Conservation (phyloP, 495 filamentous ascomycete genomes). For the Tirmania nivea region DNA sequence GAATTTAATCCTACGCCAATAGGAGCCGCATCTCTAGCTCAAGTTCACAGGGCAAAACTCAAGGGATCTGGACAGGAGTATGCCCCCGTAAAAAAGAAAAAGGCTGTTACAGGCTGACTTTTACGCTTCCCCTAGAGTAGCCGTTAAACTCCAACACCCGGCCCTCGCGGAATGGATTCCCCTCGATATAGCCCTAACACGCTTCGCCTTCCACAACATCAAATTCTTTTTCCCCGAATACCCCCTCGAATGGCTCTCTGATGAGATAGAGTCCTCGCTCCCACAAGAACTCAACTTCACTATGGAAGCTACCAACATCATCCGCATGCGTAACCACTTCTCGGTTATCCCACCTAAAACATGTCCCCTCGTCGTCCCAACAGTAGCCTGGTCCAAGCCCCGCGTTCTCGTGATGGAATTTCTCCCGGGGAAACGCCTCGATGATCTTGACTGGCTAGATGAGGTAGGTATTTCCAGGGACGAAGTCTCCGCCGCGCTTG, state of each 20-base stretch:
- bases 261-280: slow-evolving; percentile 76
- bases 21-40: slow-evolving; percentile 81
- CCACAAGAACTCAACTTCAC: slow-evolving; percentile 83
- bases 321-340: slow-evolving; percentile 58
- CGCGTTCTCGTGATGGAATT: slow-evolving; percentile 93
- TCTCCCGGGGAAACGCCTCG: slow-evolving; percentile 64
- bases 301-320: slow-evolving; percentile 71
- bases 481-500: slow-evolving; percentile 82
- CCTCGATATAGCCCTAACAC: slow-evolving; percentile 67
- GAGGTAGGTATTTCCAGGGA: slow-evolving; percentile 72
- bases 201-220: slow-evolving; percentile 71
- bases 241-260: slow-evolving; percentile 83
- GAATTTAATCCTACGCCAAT: slow-evolving; percentile 61
- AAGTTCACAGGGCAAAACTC: slow-evolving; percentile 79
- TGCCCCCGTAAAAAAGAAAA: neutral
- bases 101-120: no score
- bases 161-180: slow-evolving; percentile 75
- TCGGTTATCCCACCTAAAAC: slow-evolving; percentile 29
- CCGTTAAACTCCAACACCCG: slow-evolving; percentile 95
- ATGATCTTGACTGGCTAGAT: slow-evolving; percentile 76
- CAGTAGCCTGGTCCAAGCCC: slow-evolving; percentile 73
- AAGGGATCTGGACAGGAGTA: slow-evolving; percentile 56
- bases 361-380: slow-evolving; percentile 65
- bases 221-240: slow-evolving; percentile 94
- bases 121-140: slow-evolving; percentile 30